phyloP scores from a whole-genome alignment of 805 yeast species.

The Debaryomyces maramus region DNA sequence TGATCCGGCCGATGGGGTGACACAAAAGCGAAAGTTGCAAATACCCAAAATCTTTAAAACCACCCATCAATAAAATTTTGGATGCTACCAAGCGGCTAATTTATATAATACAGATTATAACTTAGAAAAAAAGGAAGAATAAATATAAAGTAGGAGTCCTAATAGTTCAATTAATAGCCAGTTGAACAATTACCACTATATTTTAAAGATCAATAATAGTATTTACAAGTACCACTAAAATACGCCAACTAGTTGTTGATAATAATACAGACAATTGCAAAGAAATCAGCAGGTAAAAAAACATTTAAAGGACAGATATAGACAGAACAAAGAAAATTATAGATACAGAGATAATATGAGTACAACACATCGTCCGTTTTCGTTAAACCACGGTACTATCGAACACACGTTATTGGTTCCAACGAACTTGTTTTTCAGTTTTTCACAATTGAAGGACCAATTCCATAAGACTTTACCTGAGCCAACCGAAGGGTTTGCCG shows the following conservation, averaged over 20 bases:
- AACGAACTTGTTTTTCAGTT: constrained; percentile 70
- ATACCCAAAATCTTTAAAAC: constrained; percentile 1
- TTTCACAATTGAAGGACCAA: constrained; percentile 85
- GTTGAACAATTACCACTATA: not conserved
- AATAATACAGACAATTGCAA: too few species aligned
- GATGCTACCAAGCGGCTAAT: not conserved
- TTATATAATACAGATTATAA: not conserved
- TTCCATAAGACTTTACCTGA: constrained; percentile 76
- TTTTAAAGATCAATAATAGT: not conserved
- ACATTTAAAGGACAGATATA: not conserved
- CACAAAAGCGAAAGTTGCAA: not conserved
- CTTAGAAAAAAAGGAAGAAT: too few species aligned
- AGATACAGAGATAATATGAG: constrained; percentile 14
- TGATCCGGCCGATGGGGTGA: too few species aligned
- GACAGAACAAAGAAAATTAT: too few species aligned
- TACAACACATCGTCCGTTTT: constrained; percentile 65
- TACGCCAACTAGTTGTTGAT: too few species aligned
- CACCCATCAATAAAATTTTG: not conserved
- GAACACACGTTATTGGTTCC: constrained; percentile 91
- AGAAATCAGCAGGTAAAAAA: too few species aligned
- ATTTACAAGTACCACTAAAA: not conserved
- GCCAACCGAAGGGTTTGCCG: constrained; percentile 80
- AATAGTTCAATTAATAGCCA: not conserved
- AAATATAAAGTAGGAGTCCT: too few species aligned
- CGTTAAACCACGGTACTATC: constrained; percentile 78